Evolutionary conservation across 2,329 filamentous ascomycete species (phyloP).

Genomic region (Hypocreales sp.): DNA sequence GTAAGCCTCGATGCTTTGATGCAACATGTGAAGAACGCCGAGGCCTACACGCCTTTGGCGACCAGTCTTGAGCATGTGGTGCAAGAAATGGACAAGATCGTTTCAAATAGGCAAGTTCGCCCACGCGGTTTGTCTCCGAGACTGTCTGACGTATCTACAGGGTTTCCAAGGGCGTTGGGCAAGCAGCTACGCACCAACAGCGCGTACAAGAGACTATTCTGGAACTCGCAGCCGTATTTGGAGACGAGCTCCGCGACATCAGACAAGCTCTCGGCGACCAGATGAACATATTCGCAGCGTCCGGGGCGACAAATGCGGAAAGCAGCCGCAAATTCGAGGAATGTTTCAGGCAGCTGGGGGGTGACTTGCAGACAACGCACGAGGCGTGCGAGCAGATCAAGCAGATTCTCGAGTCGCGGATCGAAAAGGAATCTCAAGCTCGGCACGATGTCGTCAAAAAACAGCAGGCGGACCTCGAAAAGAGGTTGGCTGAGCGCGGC

Average conservation of each 20-base stretch:
- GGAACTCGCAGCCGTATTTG: background rate
- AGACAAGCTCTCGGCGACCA: background rate
- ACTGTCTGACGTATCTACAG: background rate
- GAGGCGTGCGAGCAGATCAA: conserved; percentile 6
- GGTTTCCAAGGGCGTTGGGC: background rate
- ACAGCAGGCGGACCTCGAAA: conserved; percentile 5
- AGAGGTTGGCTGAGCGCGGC: conserved; percentile 8
- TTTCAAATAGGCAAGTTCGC: conserved; percentile 1
- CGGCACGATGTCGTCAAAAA: conserved; percentile 2
- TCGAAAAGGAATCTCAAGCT: conserved; percentile 2
- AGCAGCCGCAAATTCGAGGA: background rate
- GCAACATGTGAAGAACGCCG: background rate
- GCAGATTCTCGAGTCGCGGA: conserved; percentile 3
- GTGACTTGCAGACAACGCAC: conserved; percentile 2
- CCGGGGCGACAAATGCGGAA: no score
- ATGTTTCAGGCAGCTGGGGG: background rate
- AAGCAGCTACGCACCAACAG: background rate
- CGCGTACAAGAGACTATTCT: background rate
- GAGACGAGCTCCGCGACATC: conserved; percentile 1
- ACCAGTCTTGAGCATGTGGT: background rate
- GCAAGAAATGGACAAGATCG: background rate
- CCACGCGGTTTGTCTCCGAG: background rate
- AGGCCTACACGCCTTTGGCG: background rate
- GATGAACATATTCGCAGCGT: background rate
- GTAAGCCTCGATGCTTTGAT: background rate